Evolutionary conservation across 2,329 filamentous ascomycete genomes (phyloP), one percentile per base, ranked within the genome.

Genomic region (Penicillium fuscoglaucum): DNA sequence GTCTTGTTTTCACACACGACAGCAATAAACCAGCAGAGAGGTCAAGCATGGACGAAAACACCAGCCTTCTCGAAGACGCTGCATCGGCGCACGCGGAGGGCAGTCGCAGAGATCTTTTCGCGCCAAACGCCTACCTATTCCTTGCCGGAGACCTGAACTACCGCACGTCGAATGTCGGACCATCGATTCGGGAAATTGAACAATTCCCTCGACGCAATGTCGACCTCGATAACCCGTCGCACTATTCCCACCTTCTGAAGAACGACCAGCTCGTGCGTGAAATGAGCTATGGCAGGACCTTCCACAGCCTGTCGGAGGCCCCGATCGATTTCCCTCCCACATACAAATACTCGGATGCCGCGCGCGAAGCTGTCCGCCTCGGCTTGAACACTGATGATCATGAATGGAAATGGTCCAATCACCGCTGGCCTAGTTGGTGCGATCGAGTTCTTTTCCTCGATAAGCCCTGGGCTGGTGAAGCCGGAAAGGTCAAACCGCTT

Each of bases 81-180:
- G 53, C 51, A n/a, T 54, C 66, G 39, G 60, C 62, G 17, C 61
- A 82, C 66, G 15, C 67, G 60, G 46, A 69, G 56, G 37, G 64
- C 63, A 63, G 62, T 9, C 59, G 66, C n/a, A 63, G 58, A 5
- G 73, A 76, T 24, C 85, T 98, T 56, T 97, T 93, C 78, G 85
- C 84, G 50, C 86, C 90, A 1, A 83, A 82, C 4, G 87, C 87
- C 4, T 87, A 96, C 72, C 80, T 97, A 1, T 96, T 98, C 72
- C 81, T 98, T 47, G 89, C 88, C 0, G 95, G 95, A 26, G 95
- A 99, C 74, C 83, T 99, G 60, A 99, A 99, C 80, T 99, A 99
- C 76, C 89, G 95, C 65, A 96, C 93, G 19, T 86, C 87, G 8
- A 83, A 87, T 61, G 82, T 81, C 0, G 79, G 83, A 0, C 92